Base-by-base conservation (phyloP, 1,284 basidiomycete species). In the Abortiporus biennis region DNA sequence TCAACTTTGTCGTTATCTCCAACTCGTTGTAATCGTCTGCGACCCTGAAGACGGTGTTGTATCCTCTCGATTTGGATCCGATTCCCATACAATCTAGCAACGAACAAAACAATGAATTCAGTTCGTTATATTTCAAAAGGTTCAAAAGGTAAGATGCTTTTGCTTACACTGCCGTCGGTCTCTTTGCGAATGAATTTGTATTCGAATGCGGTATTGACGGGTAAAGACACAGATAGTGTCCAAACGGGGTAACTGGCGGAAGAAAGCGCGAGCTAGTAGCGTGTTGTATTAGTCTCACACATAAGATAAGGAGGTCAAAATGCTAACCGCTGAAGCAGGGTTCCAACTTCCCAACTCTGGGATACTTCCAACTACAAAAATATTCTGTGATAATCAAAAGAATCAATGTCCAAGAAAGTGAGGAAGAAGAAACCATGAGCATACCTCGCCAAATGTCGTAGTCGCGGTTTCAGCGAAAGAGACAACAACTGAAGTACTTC, bases 161-260 rank as follows among this genome's bases (percentile, higher is more conserved):
- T 29, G 64, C 76, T 49, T 49, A 80, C 77, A 43, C 57, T 69
- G 38, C 76, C 78, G 47, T 75, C 63, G 1, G 67, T 63, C 47
- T 74, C 71, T 54, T 75, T 77, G 21, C 74, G 61, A 47, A 82
- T 74, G 46, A 77, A 80, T 57, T 81, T 83, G 62, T 75, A 82
- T 48, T 75, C 50, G 55, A 82, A 78, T 1, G 53, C 49, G 0
- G 72, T 75, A 39, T 59, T 66, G 0, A 69, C 63, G 0, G 77
- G 73, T 0, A 84, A 50, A 17, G 57, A 56, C 9, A 80, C 62
- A 0, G 72, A 72, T 3, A 68, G 66, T 2, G 59, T 66, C 80
- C 79, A 84, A 0, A 67, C 59, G 1, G 79, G 78, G 50, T 80
- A 80, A n/a, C 58, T 57, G 2, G 69, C 67, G 3, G 77, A 52